These are phyloP conservation scores for Pugionium cornutum DNA, from an alignment of 345 rosid genomes.

Conservation along the genomic window DNA sequence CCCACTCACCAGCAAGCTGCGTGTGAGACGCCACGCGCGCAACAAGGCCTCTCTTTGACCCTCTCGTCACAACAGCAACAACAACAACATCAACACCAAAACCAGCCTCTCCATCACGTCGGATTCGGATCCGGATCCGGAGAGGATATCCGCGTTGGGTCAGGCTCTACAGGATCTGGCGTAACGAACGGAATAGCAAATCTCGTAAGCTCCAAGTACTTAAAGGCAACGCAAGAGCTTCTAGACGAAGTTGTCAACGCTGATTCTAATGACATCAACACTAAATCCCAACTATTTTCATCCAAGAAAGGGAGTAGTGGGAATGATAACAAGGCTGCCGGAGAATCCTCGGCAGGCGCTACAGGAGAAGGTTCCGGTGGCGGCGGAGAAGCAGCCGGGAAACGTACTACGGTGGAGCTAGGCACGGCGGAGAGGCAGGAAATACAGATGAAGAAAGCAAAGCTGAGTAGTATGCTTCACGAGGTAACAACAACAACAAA, in stretches of 20 bases:
- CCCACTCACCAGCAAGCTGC: slow-evolving; percentile 46
- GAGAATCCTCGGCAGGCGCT: slow-evolving; percentile 54
- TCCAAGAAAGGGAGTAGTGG: slow-evolving; percentile 50
- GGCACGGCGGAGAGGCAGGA: slow-evolving; percentile 89
- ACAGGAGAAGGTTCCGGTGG: slow-evolving; percentile 50
- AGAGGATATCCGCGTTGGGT: slow-evolving; percentile 56
- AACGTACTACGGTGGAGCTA: slow-evolving; percentile 53
- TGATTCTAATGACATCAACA: slow-evolving; percentile 44
- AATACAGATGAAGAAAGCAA: slow-evolving; percentile 97
- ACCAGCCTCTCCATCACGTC: slow-evolving; percentile 36
- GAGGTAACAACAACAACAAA: slow-evolving; percentile 57
- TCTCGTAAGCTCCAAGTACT: slow-evolving; percentile 87
- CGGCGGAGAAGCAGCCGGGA: slow-evolving; percentile 52
- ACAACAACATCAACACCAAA: slow-evolving; percentile 53
- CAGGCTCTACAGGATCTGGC: slow-evolving; percentile 73
- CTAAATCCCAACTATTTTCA: slow-evolving; percentile 33
- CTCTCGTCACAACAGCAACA: slow-evolving; percentile 82
- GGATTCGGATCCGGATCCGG: slow-evolving; percentile 46
- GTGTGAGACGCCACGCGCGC: slow-evolving; percentile 78
- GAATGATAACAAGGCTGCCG: slow-evolving; percentile 44
- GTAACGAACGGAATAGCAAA: slow-evolving; percentile 70
- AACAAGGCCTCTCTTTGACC: slow-evolving; percentile 75
- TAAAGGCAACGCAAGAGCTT: slow-evolving; percentile 93
- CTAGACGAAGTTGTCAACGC: slow-evolving; percentile 93
- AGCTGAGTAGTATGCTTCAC: slow-evolving; percentile 84